Evolutionary conservation across 129 eudicot genomes (phyloP), one percentile per base, ranked within the genome.

Genomic region (Heracleum sosnowskyi): DNA sequence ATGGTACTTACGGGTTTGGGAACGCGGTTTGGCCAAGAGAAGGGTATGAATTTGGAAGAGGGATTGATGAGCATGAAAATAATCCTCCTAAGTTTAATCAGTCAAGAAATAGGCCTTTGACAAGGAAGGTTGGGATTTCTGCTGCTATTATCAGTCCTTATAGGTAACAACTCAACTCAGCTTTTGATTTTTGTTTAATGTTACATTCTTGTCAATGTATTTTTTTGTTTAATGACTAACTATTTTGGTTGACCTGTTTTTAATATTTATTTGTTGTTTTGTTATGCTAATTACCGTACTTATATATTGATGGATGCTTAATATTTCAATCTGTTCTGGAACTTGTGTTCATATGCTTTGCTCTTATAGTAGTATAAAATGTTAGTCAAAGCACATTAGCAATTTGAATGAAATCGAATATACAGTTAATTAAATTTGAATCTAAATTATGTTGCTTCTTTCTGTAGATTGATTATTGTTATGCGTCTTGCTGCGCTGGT

Each of bases 1-100:
- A 92, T 81, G 99, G 99, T 78, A 96, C 99, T 66, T 96, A 96
- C 69, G 99, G 99, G 13, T 96, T 92, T 49, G 99, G 99, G n/a
- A 96, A 92, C 69, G 99, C 99, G 18, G 86, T 92, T 74, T 96
- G 99, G 99, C 99, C 99, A 7, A 85, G 89, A 75, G 97, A 96
- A 44, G 99, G 89, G 20, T 85, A 88, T 51, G 88, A 79, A 60
- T 88, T 81, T 77, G 90, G 83, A 10, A 79, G 78, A 28, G 91
- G 87, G 36, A 80, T 26, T 11, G 80, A 81, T 60, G 85, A 87
- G 75, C 85, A 81, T 82, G 93, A 92, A 60, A 60, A 60, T 18
- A 78, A 42, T 69, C 99, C 93, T 39, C 99, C 99, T 1, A 82
- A 84, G 86, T 96, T 96, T 44, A 87, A 86, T 80, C 91, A 89